These are phyloP conservation scores for Silene noctiflora DNA, from an alignment of 179 eudicot species.

Conservation along the genomic window DNA sequence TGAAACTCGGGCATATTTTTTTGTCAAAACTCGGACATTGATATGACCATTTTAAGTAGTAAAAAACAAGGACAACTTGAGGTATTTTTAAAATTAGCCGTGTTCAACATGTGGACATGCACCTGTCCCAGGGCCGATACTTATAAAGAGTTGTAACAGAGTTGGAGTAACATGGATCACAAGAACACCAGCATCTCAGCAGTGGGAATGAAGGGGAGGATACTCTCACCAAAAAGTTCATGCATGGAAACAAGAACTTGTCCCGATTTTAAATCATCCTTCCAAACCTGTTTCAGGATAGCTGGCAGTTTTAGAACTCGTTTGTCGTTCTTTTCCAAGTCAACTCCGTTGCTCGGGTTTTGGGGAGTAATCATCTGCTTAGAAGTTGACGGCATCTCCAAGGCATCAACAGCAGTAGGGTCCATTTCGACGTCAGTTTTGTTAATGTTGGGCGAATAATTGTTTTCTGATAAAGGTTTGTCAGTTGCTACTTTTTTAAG, in stretches of 20 bases:
- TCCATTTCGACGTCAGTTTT: constrained; percentile 16
- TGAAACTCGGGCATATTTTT: neutral
- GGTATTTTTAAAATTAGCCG: too few relatives aligned
- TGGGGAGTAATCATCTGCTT: constrained; percentile 15
- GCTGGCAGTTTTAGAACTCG: constrained; percentile 37
- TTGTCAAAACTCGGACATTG: neutral
- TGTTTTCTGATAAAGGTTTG: constrained; percentile 28
- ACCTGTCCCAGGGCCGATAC: too few relatives aligned
- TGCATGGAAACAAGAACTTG: constrained; percentile 45
- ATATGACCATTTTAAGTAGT: neutral
- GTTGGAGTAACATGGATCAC: constrained; percentile 23
- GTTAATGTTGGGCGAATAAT: constrained; percentile 15
- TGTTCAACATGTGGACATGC: too few relatives aligned
- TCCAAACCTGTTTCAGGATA: constrained; percentile 58
- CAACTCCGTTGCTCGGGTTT: constrained; percentile 19
- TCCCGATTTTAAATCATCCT: constrained; percentile 65
- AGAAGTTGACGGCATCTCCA: constrained; percentile 32
- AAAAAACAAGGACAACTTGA: neutral
- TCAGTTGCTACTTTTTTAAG: constrained; percentile 50
- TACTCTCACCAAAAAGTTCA: constrained; percentile 60
- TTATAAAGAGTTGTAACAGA: too few relatives aligned
- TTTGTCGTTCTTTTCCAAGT: constrained; percentile 18
- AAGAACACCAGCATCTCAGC: constrained; percentile 54
- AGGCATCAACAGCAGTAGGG: constrained; percentile 20
- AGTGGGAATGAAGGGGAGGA: constrained; percentile 55